phyloP scores from a whole-genome alignment of 805 yeast genomes.

The Brettanomyces bruxellensis region DNA sequence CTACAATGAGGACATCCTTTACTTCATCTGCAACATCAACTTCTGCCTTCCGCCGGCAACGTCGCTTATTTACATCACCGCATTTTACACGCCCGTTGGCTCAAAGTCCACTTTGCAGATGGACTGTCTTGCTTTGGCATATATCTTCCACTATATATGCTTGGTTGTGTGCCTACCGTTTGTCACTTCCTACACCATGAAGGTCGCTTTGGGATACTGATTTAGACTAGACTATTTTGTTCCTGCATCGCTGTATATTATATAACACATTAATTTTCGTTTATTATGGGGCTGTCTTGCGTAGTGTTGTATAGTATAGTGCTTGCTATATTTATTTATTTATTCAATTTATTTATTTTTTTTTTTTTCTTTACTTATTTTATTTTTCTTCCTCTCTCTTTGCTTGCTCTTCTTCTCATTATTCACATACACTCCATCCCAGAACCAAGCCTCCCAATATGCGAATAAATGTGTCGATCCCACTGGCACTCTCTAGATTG shows the following conservation, averaged over 20 bases:
- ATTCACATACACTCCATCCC: not conserved
- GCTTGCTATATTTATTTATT: not conserved
- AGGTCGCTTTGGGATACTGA: constrained; percentile 36
- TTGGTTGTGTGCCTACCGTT: constrained; percentile 67
- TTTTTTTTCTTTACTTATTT: not conserved
- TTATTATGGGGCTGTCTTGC: no score
- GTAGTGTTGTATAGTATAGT: not conserved
- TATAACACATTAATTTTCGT: not conserved
- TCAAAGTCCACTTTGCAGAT: constrained; percentile 50
- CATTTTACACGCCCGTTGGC: constrained; percentile 68
- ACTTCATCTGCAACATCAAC: constrained; percentile 65
- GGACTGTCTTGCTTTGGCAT: constrained; percentile 74
- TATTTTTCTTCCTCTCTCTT: no score
- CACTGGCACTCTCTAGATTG: constrained; percentile 15
- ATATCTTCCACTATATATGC: constrained; percentile 65
- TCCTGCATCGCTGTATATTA: not conserved
- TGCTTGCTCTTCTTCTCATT: not conserved
- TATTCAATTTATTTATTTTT: not conserved
- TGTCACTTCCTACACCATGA: constrained; percentile 58
- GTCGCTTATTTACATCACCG: constrained; percentile 78
- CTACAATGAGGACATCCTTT: constrained; percentile 46
- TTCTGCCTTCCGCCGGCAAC: constrained; percentile 87
- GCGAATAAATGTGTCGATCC: constrained; percentile 16
- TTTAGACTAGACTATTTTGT: not conserved
- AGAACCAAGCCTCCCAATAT: constrained; percentile 2